Base-by-base conservation (phyloP, 108 stramenopile species). In the Mayamaea pseudoterrestris region DNA sequence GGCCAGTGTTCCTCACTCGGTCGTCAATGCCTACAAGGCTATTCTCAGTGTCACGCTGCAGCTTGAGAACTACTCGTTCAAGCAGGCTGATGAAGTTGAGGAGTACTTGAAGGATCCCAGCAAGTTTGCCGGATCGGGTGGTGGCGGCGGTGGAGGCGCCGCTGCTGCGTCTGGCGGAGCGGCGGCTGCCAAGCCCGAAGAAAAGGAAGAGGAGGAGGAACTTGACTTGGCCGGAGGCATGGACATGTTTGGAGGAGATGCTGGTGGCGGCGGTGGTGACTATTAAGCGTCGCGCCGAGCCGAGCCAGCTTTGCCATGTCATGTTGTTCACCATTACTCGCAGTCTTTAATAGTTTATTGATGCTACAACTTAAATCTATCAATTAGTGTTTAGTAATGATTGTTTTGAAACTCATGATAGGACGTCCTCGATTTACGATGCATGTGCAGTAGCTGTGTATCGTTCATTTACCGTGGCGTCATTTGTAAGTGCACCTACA, bases 1-100 rank as follows among this genome's bases (percentile, higher is more conserved):
- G 58, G 93, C 93, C 12, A 90, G 85, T 47, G 80, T 94, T 44
- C 93, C 95, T 16, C 98, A 99, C 76, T 93, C 84, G 50, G 78
- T 97, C 65, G 94, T 83, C 67, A 95, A 95, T 65, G 98, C 95
- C 52, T 96, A 94, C 93, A 91, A 92, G 76, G 85, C 78, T 29
- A 57, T 94, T 45, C 63, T 99, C 28, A 80, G 94, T 24, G 64
- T 97, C 18, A 92, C 93, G 26, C 69, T 94, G 22, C 87, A 78
- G 43, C 58, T 90, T 44, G 84, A 83, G 35, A 88, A 66, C 44
- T 96, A 90, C 77, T 69, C 90, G 45, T 96, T 94, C 58, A 78
- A 71, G 27, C 69, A 93, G 79, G 94, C 94, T 13, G 94, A 94
- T 29, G 20, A 47, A 4, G 80, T 78, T 68, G 73, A 84, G 70